Conservation (phyloP, 2,329 filamentous ascomycete genomes). For the Stemphylium beticola region DNA sequence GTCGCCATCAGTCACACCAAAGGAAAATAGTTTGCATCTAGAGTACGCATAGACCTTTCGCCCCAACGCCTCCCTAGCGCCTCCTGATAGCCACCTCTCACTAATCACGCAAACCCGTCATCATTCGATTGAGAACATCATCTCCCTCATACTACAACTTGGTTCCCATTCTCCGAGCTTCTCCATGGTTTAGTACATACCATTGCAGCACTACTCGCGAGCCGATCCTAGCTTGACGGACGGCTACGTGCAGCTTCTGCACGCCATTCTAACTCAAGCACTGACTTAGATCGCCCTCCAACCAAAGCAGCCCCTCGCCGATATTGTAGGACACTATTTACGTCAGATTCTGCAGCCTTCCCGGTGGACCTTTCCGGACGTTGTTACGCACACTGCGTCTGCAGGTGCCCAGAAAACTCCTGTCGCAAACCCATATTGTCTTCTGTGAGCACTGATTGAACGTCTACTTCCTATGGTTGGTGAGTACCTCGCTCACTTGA, state of each 20-base stretch:
- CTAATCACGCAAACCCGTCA: neutral
- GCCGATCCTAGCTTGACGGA: conserved; percentile 24
- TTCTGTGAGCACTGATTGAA: too few species aligned
- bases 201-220: conserved; percentile 19
- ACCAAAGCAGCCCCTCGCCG: neutral
- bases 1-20: conserved; percentile 32
- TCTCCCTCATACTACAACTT: neutral
- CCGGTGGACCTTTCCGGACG: conserved; percentile 12
- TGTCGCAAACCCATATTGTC: neutral
- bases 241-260: conserved; percentile 24
- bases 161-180: conserved; percentile 28
- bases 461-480: neutral
- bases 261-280: neutral
- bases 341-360: conserved; percentile 13
- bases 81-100: conserved; percentile 9
- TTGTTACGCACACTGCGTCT: conserved; percentile 21
- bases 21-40: conserved; percentile 26
- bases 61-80: conserved; percentile 17
- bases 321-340: conserved; percentile 3
- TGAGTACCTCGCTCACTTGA: neutral
- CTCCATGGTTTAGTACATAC: conserved; percentile 23
- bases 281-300: neutral
- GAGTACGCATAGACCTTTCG: conserved; percentile 13
- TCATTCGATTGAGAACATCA: neutral
- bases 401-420: neutral